Evolutionary conservation across 2,329 filamentous ascomycete species (phyloP).

Genomic region (Hypoxylon sp.): DNA sequence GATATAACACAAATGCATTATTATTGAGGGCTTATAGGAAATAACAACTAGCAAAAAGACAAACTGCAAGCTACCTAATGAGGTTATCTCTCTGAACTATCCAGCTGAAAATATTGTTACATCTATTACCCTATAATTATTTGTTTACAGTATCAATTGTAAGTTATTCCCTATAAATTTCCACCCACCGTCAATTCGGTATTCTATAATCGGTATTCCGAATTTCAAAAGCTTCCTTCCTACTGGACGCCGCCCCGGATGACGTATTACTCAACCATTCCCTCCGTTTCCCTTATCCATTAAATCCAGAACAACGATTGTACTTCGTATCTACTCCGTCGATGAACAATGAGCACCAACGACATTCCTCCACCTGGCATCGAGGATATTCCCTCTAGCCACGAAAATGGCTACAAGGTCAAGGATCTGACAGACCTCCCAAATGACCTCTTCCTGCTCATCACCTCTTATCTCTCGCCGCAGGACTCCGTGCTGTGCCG

Average conservation of each 20-base stretch:
- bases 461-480: conserved; percentile 59
- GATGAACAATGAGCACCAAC: conserved; percentile 15
- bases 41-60: too few relatives aligned
- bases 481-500: conserved; percentile 61
- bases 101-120: too few relatives aligned
- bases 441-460: conserved; percentile 65
- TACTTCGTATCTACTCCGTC: too few relatives aligned
- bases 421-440: conserved; percentile 58
- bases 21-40: too few relatives aligned
- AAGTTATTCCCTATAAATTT: too few relatives aligned
- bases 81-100: too few relatives aligned
- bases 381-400: not conserved
- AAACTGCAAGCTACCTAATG: too few relatives aligned
- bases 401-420: not conserved
- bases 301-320: not conserved
- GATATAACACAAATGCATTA: too few relatives aligned
- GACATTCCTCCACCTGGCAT: not conserved
- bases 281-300: conserved; percentile 4
- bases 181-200: not conserved
- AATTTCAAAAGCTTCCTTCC: not conserved
- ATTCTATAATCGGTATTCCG: not conserved
- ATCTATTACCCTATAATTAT: too few relatives aligned
- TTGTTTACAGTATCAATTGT: too few relatives aligned
- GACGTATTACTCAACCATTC: conserved; percentile 7
- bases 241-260: not conserved